Conservation (phyloP, 768 basidiomycete species). For the Postia placenta region DNA sequence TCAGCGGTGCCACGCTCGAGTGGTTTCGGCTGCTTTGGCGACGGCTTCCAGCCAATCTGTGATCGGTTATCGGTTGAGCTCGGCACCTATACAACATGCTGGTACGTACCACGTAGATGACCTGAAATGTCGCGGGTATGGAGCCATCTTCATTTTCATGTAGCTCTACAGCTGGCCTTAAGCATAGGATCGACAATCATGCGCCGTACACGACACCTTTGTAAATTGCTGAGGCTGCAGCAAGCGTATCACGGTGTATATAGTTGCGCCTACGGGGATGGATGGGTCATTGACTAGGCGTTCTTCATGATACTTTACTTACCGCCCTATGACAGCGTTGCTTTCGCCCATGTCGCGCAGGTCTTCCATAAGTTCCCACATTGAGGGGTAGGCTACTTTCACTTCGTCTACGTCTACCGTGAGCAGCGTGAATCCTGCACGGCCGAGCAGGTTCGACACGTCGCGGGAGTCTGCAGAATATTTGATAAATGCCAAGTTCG, state of each 20-base stretch:
- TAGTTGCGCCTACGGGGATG: conserved; percentile 47
- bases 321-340: conserved; percentile 87
- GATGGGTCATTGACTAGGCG: not conserved
- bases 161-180: conserved; percentile 59
- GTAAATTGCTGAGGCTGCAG: conserved; percentile 92
- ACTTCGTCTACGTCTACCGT: conserved; percentile 97
- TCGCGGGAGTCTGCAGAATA: conserved; percentile 72
- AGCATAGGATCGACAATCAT: too few species aligned
- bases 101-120: conserved; percentile 79
- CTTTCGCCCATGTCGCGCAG: conserved; percentile 95
- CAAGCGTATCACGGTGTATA: conserved; percentile 78
- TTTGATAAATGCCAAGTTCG: not conserved
- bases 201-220: too few species aligned
- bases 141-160: conserved; percentile 80
- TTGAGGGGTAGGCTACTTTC: conserved; percentile 82
- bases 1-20: conserved; percentile 57
- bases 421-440: conserved; percentile 89
- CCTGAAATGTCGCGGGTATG: conserved; percentile 92
- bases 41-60: conserved; percentile 84
- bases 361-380: conserved; percentile 95
- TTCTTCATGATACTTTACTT: conserved; percentile 10
- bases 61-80: not conserved
- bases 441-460: conserved; percentile 84
- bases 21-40: conserved; percentile 58
- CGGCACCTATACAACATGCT: too few species aligned